These are phyloP conservation scores for Cucurbita argyrosperma DNA, from an alignment of 306 rosid genomes.

Conservation along the genomic window DNA sequence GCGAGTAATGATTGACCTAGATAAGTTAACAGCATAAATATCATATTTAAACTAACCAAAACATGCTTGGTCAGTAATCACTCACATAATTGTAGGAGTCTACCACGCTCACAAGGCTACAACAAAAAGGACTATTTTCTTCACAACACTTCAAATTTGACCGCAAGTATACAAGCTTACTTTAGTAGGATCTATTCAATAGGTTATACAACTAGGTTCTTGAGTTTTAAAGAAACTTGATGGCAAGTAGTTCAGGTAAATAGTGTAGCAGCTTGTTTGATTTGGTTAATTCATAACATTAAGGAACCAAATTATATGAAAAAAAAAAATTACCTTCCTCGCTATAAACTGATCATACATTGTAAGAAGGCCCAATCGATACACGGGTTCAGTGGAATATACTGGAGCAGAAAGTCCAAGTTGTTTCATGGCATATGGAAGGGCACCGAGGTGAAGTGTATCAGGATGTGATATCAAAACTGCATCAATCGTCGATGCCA, in stretches of 20 bases:
- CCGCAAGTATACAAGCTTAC: not conserved
- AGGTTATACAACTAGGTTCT: not conserved
- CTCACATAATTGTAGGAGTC: not conserved
- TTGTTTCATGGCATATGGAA: slow-evolving; percentile 73
- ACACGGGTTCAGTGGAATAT: slow-evolving; percentile 78
- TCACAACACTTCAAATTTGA: not conserved
- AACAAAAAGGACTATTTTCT: not conserved
- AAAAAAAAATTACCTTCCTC: slow-evolving; percentile 44
- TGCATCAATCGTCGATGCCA: slow-evolving; percentile 71
- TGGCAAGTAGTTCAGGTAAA: not conserved
- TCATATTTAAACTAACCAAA: too few relatives aligned
- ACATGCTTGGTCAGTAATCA: not conserved
- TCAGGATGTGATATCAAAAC: slow-evolving; percentile 77
- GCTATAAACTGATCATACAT: slow-evolving; percentile 86
- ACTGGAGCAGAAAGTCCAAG: slow-evolving; percentile 76
- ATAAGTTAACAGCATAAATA: too few relatives aligned
- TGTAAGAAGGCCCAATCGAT: slow-evolving; percentile 76
- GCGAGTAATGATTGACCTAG: not conserved
- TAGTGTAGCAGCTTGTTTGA: not conserved
- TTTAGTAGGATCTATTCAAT: not conserved
- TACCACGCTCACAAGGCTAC: not conserved
- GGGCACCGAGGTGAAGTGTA: slow-evolving; percentile 91
- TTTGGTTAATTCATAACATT: not conserved
- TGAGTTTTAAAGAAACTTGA: not conserved
- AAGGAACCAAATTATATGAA: not conserved